Percentiles rank a stretch among this genome's conserved stretches.
Evolutionary conservation across 2,329 filamentous ascomycete genomes (phyloP).

Genomic region (Verticillium dahliae): DNA sequence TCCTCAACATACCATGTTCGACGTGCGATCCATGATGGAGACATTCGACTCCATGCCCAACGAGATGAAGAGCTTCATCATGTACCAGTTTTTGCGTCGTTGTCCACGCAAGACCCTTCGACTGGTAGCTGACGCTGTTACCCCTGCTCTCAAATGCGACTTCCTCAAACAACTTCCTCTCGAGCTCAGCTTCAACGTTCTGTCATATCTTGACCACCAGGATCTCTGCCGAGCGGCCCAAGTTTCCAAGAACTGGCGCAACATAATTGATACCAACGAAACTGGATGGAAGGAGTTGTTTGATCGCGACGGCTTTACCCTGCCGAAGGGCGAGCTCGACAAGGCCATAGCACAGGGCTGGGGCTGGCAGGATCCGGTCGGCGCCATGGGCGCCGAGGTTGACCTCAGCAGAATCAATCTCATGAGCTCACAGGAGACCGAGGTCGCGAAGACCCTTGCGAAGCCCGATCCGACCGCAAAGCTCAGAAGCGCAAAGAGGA

Average conservation of each 20-base stretch:
- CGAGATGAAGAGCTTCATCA: slow-evolving; percentile 90
- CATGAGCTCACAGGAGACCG: slow-evolving; percentile 42
- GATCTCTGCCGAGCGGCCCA: slow-evolving; percentile 87
- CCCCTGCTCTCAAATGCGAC: slow-evolving; percentile 90
- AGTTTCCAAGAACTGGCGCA: slow-evolving; percentile 90
- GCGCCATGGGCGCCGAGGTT: slow-evolving; percentile 67
- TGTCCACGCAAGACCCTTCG: slow-evolving; percentile 85
- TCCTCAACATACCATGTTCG: slow-evolving; percentile 51
- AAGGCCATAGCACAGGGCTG: slow-evolving; percentile 86
- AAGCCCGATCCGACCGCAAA: slow-evolving; percentile 37
- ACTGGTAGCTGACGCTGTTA: slow-evolving; percentile 83
- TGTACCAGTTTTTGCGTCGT: slow-evolving; percentile 88
- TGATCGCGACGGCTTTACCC: slow-evolving; percentile 71
- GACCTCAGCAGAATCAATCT: slow-evolving; percentile 62
- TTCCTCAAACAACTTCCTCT: slow-evolving; percentile 78
- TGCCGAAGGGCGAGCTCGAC: slow-evolving; percentile 77
- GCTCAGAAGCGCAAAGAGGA: slow-evolving; percentile 48
- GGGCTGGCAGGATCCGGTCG: slow-evolving; percentile 91
- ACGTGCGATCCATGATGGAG: slow-evolving; percentile 81
- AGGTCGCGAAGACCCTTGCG: slow-evolving; percentile 6
- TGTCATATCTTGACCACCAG: slow-evolving; percentile 77
- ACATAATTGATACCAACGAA: slow-evolving; percentile 86
- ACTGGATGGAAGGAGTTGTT: slow-evolving; percentile 93
- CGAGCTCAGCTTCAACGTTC: slow-evolving; percentile 81
- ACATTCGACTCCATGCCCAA: slow-evolving; percentile 86